phyloP scores from a whole-genome alignment of 2,329 filamentous ascomycete species.

The Epicoccum nigrum region DNA sequence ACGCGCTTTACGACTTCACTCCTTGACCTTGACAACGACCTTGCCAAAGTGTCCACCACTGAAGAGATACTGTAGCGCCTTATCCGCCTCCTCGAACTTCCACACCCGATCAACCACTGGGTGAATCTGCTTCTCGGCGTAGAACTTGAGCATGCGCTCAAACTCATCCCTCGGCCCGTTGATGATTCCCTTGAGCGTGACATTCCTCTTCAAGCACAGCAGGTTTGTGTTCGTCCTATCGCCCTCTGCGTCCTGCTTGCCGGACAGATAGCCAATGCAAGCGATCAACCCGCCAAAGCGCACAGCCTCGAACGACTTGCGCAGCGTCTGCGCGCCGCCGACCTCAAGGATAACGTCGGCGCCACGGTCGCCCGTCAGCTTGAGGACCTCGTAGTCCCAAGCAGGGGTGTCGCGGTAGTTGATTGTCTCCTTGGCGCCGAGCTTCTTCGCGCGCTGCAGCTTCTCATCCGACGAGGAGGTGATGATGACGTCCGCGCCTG shows the following conservation, averaged over 20 bases:
- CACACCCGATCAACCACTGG: conserved; percentile 52
- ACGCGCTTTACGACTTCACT: neutral
- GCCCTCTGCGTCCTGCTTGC: conserved; percentile 61
- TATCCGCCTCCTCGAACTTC: conserved; percentile 42
- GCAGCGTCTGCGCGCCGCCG: conserved; percentile 58
- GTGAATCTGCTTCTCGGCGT: conserved; percentile 49
- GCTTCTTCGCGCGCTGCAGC: conserved; percentile 56
- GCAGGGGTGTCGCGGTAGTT: conserved; percentile 65
- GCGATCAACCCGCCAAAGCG: conserved; percentile 51
- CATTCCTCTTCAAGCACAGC: conserved; percentile 56
- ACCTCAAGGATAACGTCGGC: conserved; percentile 60
- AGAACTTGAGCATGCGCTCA: conserved; percentile 52
- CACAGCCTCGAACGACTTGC: conserved; percentile 52
- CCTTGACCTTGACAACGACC: conserved; percentile 44
- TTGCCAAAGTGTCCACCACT: conserved; percentile 50
- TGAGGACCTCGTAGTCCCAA: conserved; percentile 66
- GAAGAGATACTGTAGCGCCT: conserved; percentile 39
- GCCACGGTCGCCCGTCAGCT: conserved; percentile 50
- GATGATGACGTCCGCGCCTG: conserved; percentile 59
- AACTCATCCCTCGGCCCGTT: conserved; percentile 66
- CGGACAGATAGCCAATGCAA: conserved; percentile 53
- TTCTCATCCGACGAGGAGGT: conserved; percentile 65
- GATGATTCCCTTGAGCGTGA: conserved; percentile 64
- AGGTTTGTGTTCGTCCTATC: conserved; percentile 67
- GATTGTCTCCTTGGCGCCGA: conserved; percentile 65